Evolutionary conservation across 352 stramenopile species (phyloP), one percentile per base, ranked within the genome.

Genomic region (Phytopythium vexans): DNA sequence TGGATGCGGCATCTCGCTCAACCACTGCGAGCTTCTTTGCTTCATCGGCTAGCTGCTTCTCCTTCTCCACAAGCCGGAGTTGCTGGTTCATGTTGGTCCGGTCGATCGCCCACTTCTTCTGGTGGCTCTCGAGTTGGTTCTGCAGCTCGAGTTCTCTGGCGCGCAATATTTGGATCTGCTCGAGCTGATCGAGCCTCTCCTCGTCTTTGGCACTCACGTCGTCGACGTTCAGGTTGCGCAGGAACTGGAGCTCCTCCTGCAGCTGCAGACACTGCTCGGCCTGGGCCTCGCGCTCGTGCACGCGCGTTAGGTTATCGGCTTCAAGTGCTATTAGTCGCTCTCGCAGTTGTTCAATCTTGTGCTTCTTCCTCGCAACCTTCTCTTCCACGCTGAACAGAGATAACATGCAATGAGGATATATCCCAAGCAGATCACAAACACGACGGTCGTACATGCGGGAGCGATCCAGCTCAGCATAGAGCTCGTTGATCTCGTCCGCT

Each of bases 241-340:
- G 40, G 56, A 88, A 87, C 51, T 82, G 71, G 7, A 86, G 48
- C 46, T 91, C 71, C 27, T 80, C 75, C 49, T 77, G 55, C 1
- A 88, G 45, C 34, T 85, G 69, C 8, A 64, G 31, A 15, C 56
- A 68, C 36, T 73, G 72, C 27, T 86, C 80, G 1, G 51, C 48
- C 14, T 82, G 49, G 0, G 38, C 43, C 53, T 87, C 77, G 38
- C 79, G 77, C 37, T 79, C 73, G n/a, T 82, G 71, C 12, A 88
- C 58, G 8, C 87, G 34, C 9, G 67, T 62, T 32, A 86, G 52
- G 6, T 72, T 79, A n/a, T 88, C 75, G 0, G 68, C 52, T 48
- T 88, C 66, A 14, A 82, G 49, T 14, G 69, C 65, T 7, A 70
- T 58, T 2, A 79, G 14, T 56, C 82, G 76, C 16, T 83, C 74